Base-by-base conservation (phyloP, 192 early-diverging fungal species). In the Phycomyces nitens region DNA sequence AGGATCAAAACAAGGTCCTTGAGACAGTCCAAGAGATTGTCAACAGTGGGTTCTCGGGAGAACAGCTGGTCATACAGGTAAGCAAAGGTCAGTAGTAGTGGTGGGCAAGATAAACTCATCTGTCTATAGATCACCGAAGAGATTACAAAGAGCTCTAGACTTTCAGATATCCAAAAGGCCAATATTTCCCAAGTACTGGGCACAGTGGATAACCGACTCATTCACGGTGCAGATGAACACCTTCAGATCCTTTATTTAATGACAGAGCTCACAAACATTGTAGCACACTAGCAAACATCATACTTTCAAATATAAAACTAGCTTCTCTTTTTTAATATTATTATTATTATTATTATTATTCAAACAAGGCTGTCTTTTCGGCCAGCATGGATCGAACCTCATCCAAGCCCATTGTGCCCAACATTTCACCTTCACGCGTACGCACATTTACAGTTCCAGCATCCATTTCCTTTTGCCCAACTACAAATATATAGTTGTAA, bases 151-250 rank as follows among this genome's bases (percentile, higher is more conserved):
- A 85, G 89, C 52, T 77, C 81, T 53, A 70, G 81, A 24, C 66
- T 94, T 53, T 77, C 73, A 15, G 78, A 86, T 20, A 40, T 83
- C n/a, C 84, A 94, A 60, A 94, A 96, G 72, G 72, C 90, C 9
- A 79, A 83, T 55, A 82, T 95, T 38, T 76, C 85, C 0, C 72
- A 86, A 58, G 56, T 78, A 6, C 74, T 98, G 68, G 93, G 82
- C 2, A 56, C 68, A 22, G 74, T 80, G 11, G 96, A 98, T 68
- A 84, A 86, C 66, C 70, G 75, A 1, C 80, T 98, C 18, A 74
- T 83, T 23, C 93, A 95, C 54, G 94, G 96, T 4, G 90, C 92
- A 0, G 93, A 96, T 67, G 96, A 98, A 68, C 82, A 93, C 57
- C 70, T 98, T 55, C 94, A 96, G 73, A 68, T 97, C 27, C 55